A percentile compares a stretch with the other conserved stretches of the same genome.
These are phyloP conservation scores for Epichloe sylvatica DNA, from an alignment of 2,329 filamentous ascomycete genomes.

Conservation along the genomic window DNA sequence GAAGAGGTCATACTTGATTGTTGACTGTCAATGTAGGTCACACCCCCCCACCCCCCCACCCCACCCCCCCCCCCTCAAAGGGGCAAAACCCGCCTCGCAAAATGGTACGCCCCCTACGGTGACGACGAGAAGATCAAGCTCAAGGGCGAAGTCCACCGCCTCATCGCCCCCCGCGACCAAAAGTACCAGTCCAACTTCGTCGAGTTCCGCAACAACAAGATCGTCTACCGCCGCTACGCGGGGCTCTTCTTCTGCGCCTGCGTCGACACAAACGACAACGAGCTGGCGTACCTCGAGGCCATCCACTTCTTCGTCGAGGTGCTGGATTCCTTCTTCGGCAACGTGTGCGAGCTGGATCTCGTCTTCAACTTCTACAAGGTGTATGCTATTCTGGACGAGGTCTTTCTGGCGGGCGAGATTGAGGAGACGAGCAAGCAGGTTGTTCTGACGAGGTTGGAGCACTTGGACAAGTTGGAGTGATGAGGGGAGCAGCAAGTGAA, in stretches of 20 bases:
- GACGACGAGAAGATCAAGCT: constrained; percentile 99
- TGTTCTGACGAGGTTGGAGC: constrained; percentile 82
- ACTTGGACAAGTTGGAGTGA: constrained; percentile 89
- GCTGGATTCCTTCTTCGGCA: constrained; percentile 95
- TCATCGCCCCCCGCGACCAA: constrained; percentile 93
- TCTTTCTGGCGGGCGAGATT: constrained; percentile 94
- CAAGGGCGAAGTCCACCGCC: constrained; percentile 96
- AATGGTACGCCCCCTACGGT: constrained; percentile 97
- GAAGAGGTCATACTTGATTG: no score
- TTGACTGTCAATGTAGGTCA: no score
- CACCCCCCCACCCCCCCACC: no score
- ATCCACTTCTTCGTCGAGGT: constrained; percentile 99
- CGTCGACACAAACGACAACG: constrained; percentile 97
- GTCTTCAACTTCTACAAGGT: constrained; percentile 76
- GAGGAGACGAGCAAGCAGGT: constrained; percentile 99
- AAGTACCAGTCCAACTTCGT: constrained; percentile 99
- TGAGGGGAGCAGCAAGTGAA: neutral
- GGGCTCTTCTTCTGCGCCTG: constrained; percentile 98
- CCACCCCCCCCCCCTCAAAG: constrained; percentile 34
- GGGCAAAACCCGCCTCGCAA: constrained; percentile 94
- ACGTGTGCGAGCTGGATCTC: constrained; percentile 94
- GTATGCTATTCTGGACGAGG: constrained; percentile 96
- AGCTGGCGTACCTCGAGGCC: constrained; percentile 88
- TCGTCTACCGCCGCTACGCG: constrained; percentile 94
- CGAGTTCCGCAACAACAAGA: constrained; percentile 87